phyloP scores from a whole-genome alignment of 495 filamentous ascomycete species.

The Pseudotulostoma volvatum region DNA sequence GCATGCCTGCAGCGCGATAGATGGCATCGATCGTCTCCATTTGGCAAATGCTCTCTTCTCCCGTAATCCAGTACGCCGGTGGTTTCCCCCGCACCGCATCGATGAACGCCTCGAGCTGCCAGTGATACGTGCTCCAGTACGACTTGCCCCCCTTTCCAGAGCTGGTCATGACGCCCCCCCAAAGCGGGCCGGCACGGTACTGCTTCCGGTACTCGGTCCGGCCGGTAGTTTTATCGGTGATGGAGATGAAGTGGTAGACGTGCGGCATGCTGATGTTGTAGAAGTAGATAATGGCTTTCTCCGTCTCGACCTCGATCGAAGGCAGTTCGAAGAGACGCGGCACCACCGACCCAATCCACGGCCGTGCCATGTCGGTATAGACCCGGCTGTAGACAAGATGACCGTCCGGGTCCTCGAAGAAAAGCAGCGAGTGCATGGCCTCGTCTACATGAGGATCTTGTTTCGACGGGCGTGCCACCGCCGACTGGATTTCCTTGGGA shows the following conservation, averaged over 20 bases:
- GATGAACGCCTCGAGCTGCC: conserved; percentile 40
- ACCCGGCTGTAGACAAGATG: conserved; percentile 10
- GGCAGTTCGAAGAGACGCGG: conserved; percentile 20
- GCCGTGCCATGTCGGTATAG: conserved; percentile 15
- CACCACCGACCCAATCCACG: conserved; percentile 8
- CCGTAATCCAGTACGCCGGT: conserved; percentile 27
- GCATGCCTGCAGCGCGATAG: conserved; percentile 27
- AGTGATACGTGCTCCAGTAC: conserved; percentile 34
- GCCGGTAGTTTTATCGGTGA: conserved; percentile 16
- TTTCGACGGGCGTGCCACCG: conserved; percentile 5
- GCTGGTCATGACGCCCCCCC: conserved; percentile 2
- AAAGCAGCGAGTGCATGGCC: conserved; percentile 15
- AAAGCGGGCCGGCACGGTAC: conserved; percentile 4
- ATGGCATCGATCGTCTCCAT: conserved; percentile 36
- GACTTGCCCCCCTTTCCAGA: conserved; percentile 17
- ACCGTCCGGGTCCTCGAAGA: conserved; percentile 8
- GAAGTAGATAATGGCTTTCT: conserved; percentile 21
- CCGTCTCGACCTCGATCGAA: conserved; percentile 17
- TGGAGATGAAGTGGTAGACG: conserved; percentile 22
- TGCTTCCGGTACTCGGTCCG: conserved; percentile 9
- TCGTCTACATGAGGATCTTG: conserved; percentile 16
- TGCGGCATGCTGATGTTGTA: conserved; percentile 23
- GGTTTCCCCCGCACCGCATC: conserved; percentile 27
- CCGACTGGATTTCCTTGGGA: conserved; percentile 7
- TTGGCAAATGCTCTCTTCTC: conserved; percentile 30